Evolutionary conservation across 208 protist species (phyloP).

Genomic region (Leishmania braziliensis): DNA sequence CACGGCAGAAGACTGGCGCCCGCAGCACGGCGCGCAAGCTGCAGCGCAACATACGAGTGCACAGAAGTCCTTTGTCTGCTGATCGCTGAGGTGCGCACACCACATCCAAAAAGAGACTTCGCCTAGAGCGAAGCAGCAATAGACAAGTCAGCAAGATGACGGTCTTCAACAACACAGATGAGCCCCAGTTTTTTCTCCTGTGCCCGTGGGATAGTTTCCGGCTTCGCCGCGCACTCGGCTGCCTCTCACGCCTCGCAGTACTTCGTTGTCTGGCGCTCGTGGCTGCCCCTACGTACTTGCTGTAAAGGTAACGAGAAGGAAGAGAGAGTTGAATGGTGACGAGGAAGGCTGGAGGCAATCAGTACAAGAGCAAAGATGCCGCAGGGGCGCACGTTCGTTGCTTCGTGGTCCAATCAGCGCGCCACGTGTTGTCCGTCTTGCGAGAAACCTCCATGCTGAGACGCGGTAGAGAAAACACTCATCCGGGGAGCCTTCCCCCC

Average conservation of each 20-base stretch:
- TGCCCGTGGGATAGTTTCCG: background rate
- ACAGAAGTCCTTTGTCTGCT: constrained; percentile 4
- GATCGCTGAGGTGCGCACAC: background rate
- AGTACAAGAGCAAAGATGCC: background rate
- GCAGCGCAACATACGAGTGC: constrained; percentile 16
- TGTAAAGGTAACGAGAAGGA: background rate
- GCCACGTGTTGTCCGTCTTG: background rate
- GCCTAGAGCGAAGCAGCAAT: background rate
- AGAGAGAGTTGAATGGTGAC: background rate
- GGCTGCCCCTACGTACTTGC: background rate
- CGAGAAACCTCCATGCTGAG: background rate
- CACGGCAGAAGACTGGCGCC: constrained; percentile 81
- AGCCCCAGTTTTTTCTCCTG: background rate
- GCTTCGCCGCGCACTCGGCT: background rate
- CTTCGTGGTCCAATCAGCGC: background rate
- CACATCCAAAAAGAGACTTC: background rate
- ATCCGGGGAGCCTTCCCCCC: background rate
- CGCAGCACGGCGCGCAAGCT: constrained; percentile 10
- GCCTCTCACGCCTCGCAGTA: background rate
- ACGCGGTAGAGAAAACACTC: background rate
- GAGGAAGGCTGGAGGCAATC: background rate
- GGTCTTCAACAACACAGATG: background rate
- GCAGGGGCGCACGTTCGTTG: background rate
- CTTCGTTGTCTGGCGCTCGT: background rate
- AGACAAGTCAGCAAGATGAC: background rate